These are phyloP conservation scores for Scedosporium minutisporum DNA, from an alignment of 2,329 filamentous ascomycete genomes.

Conservation along the genomic window DNA sequence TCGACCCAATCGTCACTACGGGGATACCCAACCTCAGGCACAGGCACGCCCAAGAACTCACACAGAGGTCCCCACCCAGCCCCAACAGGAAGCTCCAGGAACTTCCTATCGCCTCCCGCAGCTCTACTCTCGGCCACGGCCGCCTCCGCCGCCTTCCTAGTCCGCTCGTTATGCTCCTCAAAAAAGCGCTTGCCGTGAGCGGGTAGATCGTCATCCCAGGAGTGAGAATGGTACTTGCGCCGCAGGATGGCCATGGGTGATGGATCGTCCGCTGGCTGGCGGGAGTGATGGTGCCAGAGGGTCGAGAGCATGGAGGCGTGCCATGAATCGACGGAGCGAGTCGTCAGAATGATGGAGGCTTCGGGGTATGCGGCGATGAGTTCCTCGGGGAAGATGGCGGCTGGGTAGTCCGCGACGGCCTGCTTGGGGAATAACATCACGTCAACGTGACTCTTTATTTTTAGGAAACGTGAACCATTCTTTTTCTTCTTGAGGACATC, in stretches of 20 bases:
- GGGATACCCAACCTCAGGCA: constrained; percentile 17
- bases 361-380: constrained; percentile 63
- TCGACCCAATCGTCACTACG: neutral
- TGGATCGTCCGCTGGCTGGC: constrained; percentile 35
- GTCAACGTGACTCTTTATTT: neutral
- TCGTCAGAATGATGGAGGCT: constrained; percentile 61
- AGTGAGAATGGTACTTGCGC: constrained; percentile 57
- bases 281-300: constrained; percentile 30
- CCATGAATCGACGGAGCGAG: constrained; percentile 56
- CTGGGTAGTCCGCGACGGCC: constrained; percentile 61
- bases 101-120: constrained; percentile 15
- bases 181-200: constrained; percentile 55
- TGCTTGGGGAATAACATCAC: neutral
- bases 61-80: constrained; percentile 29
- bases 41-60: constrained; percentile 22
- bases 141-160: constrained; percentile 8
- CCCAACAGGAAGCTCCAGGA: constrained; percentile 23
- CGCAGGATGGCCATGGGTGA: constrained; percentile 45
- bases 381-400: constrained; percentile 58
- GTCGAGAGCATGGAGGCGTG: constrained; percentile 54
- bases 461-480: neutral
- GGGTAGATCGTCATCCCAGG: constrained; percentile 59
- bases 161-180: constrained; percentile 26
- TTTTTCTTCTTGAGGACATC: neutral
- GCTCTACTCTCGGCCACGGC: neutral